Conservation (phyloP, 2,329 filamentous ascomycete genomes). For the Cladosporium sp. region DNA sequence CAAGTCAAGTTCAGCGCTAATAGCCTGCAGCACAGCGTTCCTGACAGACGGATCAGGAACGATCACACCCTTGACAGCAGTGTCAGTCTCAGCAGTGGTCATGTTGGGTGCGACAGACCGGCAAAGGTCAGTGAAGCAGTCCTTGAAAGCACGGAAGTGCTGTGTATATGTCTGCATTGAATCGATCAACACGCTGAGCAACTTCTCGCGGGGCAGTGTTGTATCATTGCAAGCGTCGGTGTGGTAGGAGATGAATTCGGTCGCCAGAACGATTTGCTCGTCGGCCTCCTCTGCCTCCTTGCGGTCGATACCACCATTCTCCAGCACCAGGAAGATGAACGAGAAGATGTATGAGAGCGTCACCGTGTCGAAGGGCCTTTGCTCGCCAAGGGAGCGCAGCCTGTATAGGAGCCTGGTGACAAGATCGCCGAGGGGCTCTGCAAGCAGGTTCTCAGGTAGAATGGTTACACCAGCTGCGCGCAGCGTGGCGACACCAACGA, state of each 20-base stretch:
- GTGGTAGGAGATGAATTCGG: slow-evolving; percentile 87
- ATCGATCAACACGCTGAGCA: slow-evolving; percentile 67
- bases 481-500: slow-evolving; percentile 82
- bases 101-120: slow-evolving; percentile 83
- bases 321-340: slow-evolving; percentile 72
- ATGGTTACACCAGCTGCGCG: slow-evolving; percentile 71
- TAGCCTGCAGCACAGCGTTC: slow-evolving; percentile 79
- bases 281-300: slow-evolving; percentile 70
- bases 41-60: slow-evolving; percentile 76
- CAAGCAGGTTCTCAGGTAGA: slow-evolving; percentile 65
- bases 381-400: slow-evolving; percentile 83
- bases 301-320: slow-evolving; percentile 71
- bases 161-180: slow-evolving; percentile 87
- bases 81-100: slow-evolving; percentile 63
- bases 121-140: slow-evolving; percentile 82
- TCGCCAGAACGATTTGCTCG: slow-evolving; percentile 80
- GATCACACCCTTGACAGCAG: slow-evolving; percentile 73
- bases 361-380: slow-evolving; percentile 85
- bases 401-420: slow-evolving; percentile 87
- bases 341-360: slow-evolving; percentile 85
- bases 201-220: slow-evolving; percentile 69
- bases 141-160: slow-evolving; percentile 92
- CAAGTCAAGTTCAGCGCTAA: slow-evolving; percentile 87
- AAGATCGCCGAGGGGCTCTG: slow-evolving; percentile 75
- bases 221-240: slow-evolving; percentile 72